Conservation (phyloP, 495 filamentous ascomycete species). For the Penicillium maclennaniae region DNA sequence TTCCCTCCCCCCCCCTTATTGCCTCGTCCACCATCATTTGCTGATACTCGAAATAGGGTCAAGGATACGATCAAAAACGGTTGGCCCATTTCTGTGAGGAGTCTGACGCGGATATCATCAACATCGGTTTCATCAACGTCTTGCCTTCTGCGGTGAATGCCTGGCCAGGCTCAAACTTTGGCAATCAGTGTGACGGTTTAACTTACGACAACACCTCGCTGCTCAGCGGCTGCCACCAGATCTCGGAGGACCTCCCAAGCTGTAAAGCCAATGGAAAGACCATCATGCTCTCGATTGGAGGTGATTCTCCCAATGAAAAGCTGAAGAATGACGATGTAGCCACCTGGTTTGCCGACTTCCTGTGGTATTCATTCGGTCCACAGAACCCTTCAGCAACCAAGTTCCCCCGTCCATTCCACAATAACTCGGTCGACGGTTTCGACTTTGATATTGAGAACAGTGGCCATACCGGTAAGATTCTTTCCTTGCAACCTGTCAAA, state of each 20-base stretch:
- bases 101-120: slow-evolving; percentile 60
- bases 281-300: slow-evolving; percentile 63
- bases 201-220: slow-evolving; percentile 36
- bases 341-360: slow-evolving; percentile 51
- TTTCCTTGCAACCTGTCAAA: slow-evolving; percentile 1
- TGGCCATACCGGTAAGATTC: slow-evolving; percentile 41
- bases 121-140: slow-evolving; percentile 59
- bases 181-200: slow-evolving; percentile 57
- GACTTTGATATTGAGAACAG: slow-evolving; percentile 63
- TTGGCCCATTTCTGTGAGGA: slow-evolving; percentile 58
- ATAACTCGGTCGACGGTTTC: slow-evolving; percentile 64
- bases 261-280: slow-evolving; percentile 66
- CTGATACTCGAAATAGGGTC: slow-evolving; percentile 39
- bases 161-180: slow-evolving; percentile 61
- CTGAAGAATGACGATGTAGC: slow-evolving; percentile 32
- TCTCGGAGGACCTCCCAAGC: slow-evolving; percentile 55
- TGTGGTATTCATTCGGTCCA: slow-evolving; percentile 65
- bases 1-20: not conserved
- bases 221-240: slow-evolving; percentile 50
- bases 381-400: not conserved
- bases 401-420: slow-evolving; percentile 57
- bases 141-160: slow-evolving; percentile 56
- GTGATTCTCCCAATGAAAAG: slow-evolving; percentile 41
- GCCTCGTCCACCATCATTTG: not conserved
- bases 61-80: slow-evolving; percentile 42